phyloP scores from a whole-genome alignment of 805 yeast species.

The Jamesozyma jinghongensis region DNA sequence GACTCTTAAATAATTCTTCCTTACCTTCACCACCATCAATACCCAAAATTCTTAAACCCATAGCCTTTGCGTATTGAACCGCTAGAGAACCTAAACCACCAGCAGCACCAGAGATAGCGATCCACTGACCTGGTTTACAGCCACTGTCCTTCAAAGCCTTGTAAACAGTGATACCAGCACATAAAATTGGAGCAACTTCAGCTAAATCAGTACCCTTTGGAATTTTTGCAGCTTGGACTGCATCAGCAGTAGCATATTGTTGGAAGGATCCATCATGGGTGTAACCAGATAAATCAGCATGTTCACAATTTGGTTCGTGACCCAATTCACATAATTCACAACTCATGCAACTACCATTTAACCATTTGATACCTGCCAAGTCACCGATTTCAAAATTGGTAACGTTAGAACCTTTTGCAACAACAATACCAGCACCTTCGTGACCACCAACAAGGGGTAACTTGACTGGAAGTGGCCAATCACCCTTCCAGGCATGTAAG shows the following conservation, averaged over 20 bases:
- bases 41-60: constrained; percentile 48
- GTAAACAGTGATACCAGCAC: constrained; percentile 58
- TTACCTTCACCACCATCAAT: constrained; percentile 51
- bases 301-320: constrained; percentile 43
- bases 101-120: constrained; percentile 51
- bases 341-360: constrained; percentile 51
- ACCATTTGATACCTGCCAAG: constrained; percentile 55
- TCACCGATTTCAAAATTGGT: constrained; percentile 51
- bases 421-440: constrained; percentile 61
- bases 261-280: constrained; percentile 71
- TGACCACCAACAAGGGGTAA: constrained; percentile 59
- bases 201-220: constrained; percentile 69
- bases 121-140: constrained; percentile 47
- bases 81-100: constrained; percentile 57
- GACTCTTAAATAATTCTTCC: constrained; percentile 34
- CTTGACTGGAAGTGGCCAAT: constrained; percentile 51
- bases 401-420: constrained; percentile 48
- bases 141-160: constrained; percentile 48
- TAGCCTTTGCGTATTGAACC: constrained; percentile 48
- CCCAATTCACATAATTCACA: constrained; percentile 51
- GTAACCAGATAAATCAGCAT: constrained; percentile 46
- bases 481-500: constrained; percentile 61
- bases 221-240: constrained; percentile 74
- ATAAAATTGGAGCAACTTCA: constrained; percentile 51
- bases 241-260: constrained; percentile 81